Conservation (phyloP, 129 eudicot species). For the Flaveria trinervia region DNA sequence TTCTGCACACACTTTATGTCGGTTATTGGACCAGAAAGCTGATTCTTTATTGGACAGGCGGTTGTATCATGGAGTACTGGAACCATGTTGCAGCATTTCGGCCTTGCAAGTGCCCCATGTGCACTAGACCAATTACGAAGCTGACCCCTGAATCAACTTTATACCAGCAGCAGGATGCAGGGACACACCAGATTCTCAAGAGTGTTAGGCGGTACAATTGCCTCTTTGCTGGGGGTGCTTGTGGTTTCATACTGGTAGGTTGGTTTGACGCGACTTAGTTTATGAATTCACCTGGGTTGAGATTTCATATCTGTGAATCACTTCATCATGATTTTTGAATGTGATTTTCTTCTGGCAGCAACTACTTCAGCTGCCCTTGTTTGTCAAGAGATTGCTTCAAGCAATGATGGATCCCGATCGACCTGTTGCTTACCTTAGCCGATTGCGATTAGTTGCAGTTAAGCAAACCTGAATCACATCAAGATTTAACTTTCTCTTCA, state of each 20-base stretch:
- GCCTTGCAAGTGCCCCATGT: slow-evolving; percentile 83
- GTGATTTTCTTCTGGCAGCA: slow-evolving; percentile 44
- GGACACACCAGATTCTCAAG: slow-evolving; percentile 42
- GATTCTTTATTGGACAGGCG: slow-evolving; percentile 41
- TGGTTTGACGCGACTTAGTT: background rate
- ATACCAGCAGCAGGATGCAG: slow-evolving; percentile 40
- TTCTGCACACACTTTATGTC: no score
- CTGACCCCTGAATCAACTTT: slow-evolving; percentile 63
- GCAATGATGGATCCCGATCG: slow-evolving; percentile 74
- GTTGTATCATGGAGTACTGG: slow-evolving; percentile 75
- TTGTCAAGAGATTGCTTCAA: slow-evolving; percentile 51
- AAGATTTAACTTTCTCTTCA: background rate
- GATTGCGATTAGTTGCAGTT: slow-evolving; percentile 65
- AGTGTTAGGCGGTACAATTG: slow-evolving; percentile 56
- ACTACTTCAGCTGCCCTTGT: slow-evolving; percentile 52
- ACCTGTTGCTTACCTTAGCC: slow-evolving; percentile 54
- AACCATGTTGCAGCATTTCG: slow-evolving; percentile 60
- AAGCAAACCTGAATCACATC: slow-evolving; percentile 24
- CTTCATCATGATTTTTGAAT: background rate
- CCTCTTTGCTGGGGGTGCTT: slow-evolving; percentile 64
- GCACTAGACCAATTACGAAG: slow-evolving; percentile 53
- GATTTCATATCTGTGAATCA: no score
- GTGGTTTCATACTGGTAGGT: slow-evolving; percentile 58
- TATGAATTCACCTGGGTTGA: no score
- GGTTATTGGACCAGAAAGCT: background rate